Conservation (phyloP, 345 rosid species). For the Moringa oleifera region DNA sequence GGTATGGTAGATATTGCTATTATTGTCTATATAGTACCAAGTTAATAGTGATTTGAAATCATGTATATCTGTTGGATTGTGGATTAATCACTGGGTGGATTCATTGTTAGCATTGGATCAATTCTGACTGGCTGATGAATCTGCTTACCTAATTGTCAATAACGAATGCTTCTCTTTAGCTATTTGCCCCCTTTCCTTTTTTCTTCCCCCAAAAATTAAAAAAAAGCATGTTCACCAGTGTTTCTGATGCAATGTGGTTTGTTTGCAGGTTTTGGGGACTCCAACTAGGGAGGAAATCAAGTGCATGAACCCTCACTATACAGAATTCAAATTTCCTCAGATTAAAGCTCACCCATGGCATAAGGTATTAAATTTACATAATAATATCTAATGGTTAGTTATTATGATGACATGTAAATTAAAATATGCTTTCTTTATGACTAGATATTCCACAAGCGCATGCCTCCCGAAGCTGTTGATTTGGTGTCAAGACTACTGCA, state of each 20-base stretch:
- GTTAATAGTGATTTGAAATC: too few relatives aligned
- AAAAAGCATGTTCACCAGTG: neutral
- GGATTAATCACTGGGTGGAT: too few relatives aligned
- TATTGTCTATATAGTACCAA: too few relatives aligned
- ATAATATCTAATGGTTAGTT: constrained; percentile 1
- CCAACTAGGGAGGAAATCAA: constrained; percentile 98
- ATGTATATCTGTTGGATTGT: neutral
- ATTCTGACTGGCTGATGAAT: neutral
- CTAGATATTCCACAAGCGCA: constrained; percentile 89
- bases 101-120: neutral
- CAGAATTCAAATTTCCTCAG: constrained; percentile 94
- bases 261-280: constrained; percentile 78
- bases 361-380: constrained; percentile 47
- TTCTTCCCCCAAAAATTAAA: too few relatives aligned
- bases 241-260: neutral
- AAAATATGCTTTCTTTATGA: constrained; percentile 1
- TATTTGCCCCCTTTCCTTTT: neutral
- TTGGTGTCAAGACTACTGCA: constrained; percentile 92
- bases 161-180: neutral
- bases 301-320: constrained; percentile 98
- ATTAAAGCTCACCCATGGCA: constrained; percentile 99
- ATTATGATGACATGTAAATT: neutral
- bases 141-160: neutral
- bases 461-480: constrained; percentile 98
- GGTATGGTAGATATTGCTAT: too few relatives aligned